A percentile compares a stretch with the other conserved stretches of the same genome.
Conservation (phyloP, 2,329 filamentous ascomycete species). For the Diaporthe velutina region DNA sequence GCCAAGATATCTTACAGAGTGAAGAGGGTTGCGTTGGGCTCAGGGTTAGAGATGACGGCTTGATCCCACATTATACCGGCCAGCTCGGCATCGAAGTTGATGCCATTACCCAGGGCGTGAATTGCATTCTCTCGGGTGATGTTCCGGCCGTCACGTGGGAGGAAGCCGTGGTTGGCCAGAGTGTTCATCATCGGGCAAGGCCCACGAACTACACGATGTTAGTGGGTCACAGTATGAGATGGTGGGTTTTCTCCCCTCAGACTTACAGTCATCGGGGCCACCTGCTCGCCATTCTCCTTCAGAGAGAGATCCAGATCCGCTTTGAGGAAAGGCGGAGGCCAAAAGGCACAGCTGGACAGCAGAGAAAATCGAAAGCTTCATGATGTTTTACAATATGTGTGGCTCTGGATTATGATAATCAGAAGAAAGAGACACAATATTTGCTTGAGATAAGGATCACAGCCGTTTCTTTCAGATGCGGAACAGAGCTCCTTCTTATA, state of each 20-base stretch:
- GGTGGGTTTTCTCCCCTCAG: neutral
- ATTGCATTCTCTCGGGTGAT: slow-evolving; percentile 54
- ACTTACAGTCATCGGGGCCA: slow-evolving; percentile 20
- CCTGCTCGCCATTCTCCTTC: slow-evolving; percentile 23
- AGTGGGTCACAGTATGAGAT: neutral
- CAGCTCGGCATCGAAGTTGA: slow-evolving; percentile 59
- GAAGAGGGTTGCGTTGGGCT: slow-evolving; percentile 58
- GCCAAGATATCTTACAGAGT: slow-evolving; percentile 40
- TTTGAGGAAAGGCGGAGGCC: slow-evolving; percentile 4
- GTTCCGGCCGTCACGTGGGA: slow-evolving; percentile 59
- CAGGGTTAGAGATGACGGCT: slow-evolving; percentile 57
- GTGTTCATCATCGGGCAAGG: slow-evolving; percentile 67
- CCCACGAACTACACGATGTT: slow-evolving; percentile 48
- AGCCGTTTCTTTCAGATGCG: neutral
- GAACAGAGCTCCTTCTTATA: neutral
- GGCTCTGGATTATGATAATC: neutral
- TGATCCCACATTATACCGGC: slow-evolving; percentile 56
- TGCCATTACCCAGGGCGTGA: slow-evolving; percentile 52
- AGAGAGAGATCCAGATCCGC: neutral
- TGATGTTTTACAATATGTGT: neutral
- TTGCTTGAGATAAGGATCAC: neutral
- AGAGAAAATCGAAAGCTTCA: slow-evolving; percentile 9
- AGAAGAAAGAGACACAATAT: neutral
- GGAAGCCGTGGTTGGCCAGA: slow-evolving; percentile 63
- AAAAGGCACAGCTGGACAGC: neutral